Percentiles rank a stretch among this genome's conserved stretches.
Evolutionary conservation across 2,329 filamentous ascomycete genomes (phyloP).

Genomic region (Cladophialophora chaetospira): DNA sequence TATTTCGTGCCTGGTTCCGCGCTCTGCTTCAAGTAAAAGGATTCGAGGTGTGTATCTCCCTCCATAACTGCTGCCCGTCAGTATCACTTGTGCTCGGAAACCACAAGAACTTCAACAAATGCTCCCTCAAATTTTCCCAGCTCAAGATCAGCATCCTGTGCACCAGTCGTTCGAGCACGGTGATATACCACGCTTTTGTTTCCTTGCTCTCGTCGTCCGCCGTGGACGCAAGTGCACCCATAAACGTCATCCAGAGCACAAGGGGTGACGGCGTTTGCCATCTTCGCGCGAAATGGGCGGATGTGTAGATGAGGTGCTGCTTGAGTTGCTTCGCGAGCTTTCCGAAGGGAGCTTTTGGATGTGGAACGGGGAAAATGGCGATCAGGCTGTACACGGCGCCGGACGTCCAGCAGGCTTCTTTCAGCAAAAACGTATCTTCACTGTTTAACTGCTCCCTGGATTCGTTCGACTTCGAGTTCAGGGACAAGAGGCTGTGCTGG

Average conservation of each 20-base stretch:
- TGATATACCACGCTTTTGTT: slow-evolving; percentile 37
- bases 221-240: slow-evolving; percentile 41
- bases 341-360: neutral
- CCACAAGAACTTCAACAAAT: slow-evolving; percentile 21
- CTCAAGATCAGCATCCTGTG: slow-evolving; percentile 10
- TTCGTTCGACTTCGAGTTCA: neutral
- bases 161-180: slow-evolving; percentile 14
- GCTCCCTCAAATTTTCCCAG: slow-evolving; percentile 13
- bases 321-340: slow-evolving; percentile 4
- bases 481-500: slow-evolving; percentile 39
- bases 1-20: too few species aligned
- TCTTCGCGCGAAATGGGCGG: neutral
- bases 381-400: slow-evolving; percentile 41
- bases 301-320: slow-evolving; percentile 2
- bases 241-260: slow-evolving; percentile 41
- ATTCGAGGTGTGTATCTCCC: slow-evolving; percentile 16
- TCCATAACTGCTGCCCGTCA: slow-evolving; percentile 16
- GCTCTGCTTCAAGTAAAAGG: slow-evolving; percentile 8
- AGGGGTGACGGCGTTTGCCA: slow-evolving; percentile 21
- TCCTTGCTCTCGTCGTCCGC: slow-evolving; percentile 28
- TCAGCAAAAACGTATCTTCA: slow-evolving; percentile 31
- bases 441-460: neutral
- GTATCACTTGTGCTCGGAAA: slow-evolving; percentile 18
- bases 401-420: slow-evolving; percentile 35
- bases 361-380: slow-evolving; percentile 44